Conservation (phyloP, 805 yeast genomes). For the Starmerella floricola region DNA sequence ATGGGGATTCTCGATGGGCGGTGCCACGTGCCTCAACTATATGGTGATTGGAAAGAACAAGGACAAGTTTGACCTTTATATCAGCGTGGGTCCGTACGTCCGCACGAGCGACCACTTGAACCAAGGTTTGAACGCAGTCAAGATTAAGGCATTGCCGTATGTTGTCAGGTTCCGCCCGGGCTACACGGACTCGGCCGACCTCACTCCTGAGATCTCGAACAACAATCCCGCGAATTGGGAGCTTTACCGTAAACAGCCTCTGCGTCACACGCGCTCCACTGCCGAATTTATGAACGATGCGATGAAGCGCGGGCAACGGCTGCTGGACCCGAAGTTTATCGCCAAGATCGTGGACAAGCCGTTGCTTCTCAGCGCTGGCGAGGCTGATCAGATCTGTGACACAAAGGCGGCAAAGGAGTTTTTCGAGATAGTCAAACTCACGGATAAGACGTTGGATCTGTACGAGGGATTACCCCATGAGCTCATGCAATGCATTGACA, state of each 20-base stretch:
- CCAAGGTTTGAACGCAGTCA: slow-evolving; percentile 23
- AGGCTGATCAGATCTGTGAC: slow-evolving; percentile 30
- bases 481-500: slow-evolving; percentile 18
- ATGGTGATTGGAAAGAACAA: slow-evolving; percentile 28
- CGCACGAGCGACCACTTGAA: slow-evolving; percentile 18
- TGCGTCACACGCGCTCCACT: slow-evolving; percentile 24
- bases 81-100: slow-evolving; percentile 29
- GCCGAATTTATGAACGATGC: slow-evolving; percentile 28
- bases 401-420: slow-evolving; percentile 14
- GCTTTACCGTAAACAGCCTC: slow-evolving; percentile 23
- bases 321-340: slow-evolving; percentile 25
- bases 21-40: slow-evolving; percentile 30
- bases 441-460: slow-evolving; percentile 20
- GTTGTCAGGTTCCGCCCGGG: slow-evolving; percentile 25
- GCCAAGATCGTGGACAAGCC: slow-evolving; percentile 28
- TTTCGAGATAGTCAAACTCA: slow-evolving; percentile 8
- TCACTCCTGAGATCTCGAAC: slow-evolving; percentile 23
- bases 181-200: slow-evolving; percentile 19
- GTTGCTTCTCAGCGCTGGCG: slow-evolving; percentile 28
- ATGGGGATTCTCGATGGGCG: slow-evolving; percentile 34
- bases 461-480: slow-evolving; percentile 22
- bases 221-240: slow-evolving; percentile 24
- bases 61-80: slow-evolving; percentile 27
- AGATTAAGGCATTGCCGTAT: slow-evolving; percentile 23
- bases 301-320: slow-evolving; percentile 28